Conservation (phyloP, 176 grass and related monocot species). For the Avena insularis region DNA sequence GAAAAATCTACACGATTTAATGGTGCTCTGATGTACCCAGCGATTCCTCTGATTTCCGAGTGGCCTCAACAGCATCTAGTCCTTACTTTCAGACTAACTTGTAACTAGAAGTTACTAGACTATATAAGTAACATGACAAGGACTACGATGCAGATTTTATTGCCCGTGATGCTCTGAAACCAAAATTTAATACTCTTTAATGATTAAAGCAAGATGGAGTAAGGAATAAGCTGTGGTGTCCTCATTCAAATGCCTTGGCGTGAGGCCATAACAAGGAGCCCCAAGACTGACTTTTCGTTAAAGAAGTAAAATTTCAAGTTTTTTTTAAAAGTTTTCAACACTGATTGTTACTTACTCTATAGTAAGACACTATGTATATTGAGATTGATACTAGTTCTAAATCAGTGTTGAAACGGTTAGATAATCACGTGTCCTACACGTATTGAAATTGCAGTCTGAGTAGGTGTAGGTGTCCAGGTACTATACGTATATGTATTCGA, state of each 20-base stretch:
- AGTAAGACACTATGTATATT: not conserved
- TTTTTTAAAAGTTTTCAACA: not conserved
- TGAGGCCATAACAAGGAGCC: not conserved
- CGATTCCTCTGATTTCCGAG: not conserved
- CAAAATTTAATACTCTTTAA: not conserved
- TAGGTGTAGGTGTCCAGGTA: too few relatives aligned
- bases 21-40: not conserved
- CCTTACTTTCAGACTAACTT: conserved; percentile 17
- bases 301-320: not conserved
- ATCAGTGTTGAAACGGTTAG: too few relatives aligned
- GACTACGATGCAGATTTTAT: conserved; percentile 27
- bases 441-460: too few relatives aligned
- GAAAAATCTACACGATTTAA: not conserved
- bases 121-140: not conserved
- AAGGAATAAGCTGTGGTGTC: not conserved
- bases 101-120: too few relatives aligned
- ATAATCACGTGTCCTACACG: too few relatives aligned
- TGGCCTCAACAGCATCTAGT: not conserved
- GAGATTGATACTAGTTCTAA: too few relatives aligned
- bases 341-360: not conserved
- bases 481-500: too few relatives aligned
- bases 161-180: not conserved
- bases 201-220: not conserved
- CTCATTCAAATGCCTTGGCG: not conserved
- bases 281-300: not conserved